These are phyloP conservation scores for Peniophora sp. DNA, from an alignment of 1,284 basidiomycete species.

Conservation along the genomic window DNA sequence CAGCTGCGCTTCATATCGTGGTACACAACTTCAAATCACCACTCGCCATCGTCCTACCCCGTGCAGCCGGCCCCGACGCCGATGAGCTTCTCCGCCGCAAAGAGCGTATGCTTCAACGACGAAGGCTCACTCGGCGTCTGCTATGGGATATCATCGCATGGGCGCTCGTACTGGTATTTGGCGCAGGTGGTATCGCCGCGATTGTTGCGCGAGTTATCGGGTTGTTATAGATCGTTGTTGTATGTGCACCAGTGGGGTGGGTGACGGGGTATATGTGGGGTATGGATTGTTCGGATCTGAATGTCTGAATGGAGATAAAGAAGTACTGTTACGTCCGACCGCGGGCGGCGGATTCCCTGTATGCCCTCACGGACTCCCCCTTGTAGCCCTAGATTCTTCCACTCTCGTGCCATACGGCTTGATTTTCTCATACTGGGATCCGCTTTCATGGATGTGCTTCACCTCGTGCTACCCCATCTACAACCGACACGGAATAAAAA, in stretches of 20 bases:
- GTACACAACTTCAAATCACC: constrained; percentile 65
- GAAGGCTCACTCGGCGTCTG: constrained; percentile 52
- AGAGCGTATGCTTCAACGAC: constrained; percentile 61
- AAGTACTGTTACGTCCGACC: too few relatives aligned
- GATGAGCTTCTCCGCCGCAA: constrained; percentile 70
- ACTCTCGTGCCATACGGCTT: too few relatives aligned
- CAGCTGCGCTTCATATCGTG: constrained; percentile 55
- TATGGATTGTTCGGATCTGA: too few relatives aligned
- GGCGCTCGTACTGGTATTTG: constrained; percentile 47
- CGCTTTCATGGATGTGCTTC: too few relatives aligned
- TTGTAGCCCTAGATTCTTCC: too few relatives aligned
- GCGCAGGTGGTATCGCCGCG: constrained; percentile 45
- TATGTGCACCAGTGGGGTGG: too few relatives aligned
- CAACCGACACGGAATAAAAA: not conserved
- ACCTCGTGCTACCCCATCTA: too few relatives aligned
- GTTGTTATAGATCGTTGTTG: constrained; percentile 36
- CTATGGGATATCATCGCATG: constrained; percentile 70
- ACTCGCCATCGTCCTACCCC: constrained; percentile 57
- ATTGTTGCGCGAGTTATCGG: constrained; percentile 36
- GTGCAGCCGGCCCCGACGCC: constrained; percentile 23
- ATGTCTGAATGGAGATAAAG: too few relatives aligned
- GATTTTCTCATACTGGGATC: too few relatives aligned
- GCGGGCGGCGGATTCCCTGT: too few relatives aligned
- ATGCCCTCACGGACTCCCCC: too few relatives aligned
- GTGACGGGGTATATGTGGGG: too few relatives aligned